Conservation (phyloP, 1,284 basidiomycete species). For the Rhodotorula sp. region DNA sequence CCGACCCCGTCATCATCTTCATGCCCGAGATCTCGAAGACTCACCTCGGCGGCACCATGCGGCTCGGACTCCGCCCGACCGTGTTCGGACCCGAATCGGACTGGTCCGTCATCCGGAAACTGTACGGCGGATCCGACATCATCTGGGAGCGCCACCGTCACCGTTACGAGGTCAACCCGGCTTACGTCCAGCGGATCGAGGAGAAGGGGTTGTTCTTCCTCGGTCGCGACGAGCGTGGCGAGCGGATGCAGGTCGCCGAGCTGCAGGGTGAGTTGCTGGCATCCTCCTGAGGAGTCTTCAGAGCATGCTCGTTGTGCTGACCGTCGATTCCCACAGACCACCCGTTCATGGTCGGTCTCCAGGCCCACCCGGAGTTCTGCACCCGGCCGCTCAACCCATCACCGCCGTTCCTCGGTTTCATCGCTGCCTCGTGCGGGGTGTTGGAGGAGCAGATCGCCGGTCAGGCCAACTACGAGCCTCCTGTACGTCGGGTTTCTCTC, state of each 20-base stretch:
- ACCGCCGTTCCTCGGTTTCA: slow-evolving; percentile 93
- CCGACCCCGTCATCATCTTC: slow-evolving; percentile 82
- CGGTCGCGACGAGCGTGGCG: slow-evolving; percentile 91
- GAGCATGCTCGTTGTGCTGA: not conserved
- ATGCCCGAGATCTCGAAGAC: slow-evolving; percentile 99
- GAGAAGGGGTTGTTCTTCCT: slow-evolving; percentile 75
- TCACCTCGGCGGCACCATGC: slow-evolving; percentile 98
- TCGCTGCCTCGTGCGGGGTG: slow-evolving; percentile 78
- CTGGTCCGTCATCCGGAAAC: slow-evolving; percentile 68
- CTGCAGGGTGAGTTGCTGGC: slow-evolving; percentile 61
- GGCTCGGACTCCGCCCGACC: slow-evolving; percentile 89
- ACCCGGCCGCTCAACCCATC: slow-evolving; percentile 98
- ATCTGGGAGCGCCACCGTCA: slow-evolving; percentile 98
- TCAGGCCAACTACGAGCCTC: slow-evolving; percentile 60
- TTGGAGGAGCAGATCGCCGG: slow-evolving; percentile 71
- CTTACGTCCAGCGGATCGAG: slow-evolving; percentile 72
- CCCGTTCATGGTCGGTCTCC: slow-evolving; percentile 90
- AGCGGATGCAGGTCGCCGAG: slow-evolving; percentile 97
- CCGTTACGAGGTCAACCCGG: slow-evolving; percentile 95
- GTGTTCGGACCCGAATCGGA: slow-evolving; percentile 67
- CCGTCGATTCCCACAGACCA: slow-evolving; percentile 61
- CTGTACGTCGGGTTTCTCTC: slow-evolving; percentile 32
- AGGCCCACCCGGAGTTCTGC: slow-evolving; percentile 98
- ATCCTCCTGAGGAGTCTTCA: too few species aligned
- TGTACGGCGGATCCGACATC: slow-evolving; percentile 80